Evolutionary conservation across 805 yeast species (phyloP).

Genomic region (Barnettozyma botsteinii): DNA sequence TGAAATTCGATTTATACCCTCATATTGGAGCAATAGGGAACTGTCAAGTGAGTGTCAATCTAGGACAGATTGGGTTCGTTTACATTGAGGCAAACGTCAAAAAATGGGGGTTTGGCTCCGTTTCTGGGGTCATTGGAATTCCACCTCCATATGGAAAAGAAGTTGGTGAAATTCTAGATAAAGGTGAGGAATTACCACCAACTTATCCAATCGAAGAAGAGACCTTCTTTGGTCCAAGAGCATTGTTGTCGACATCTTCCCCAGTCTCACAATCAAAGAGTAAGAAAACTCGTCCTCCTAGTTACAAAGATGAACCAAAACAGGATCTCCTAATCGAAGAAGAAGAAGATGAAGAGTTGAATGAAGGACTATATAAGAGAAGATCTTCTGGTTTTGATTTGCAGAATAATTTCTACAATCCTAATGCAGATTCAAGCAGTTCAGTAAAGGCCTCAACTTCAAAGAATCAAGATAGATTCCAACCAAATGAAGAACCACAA

Average conservation of each 20-base stretch:
- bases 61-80: conserved; percentile 76
- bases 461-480: neutral
- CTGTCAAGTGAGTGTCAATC: conserved; percentile 43
- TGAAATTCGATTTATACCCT: conserved; percentile 40
- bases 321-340: neutral
- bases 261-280: no score
- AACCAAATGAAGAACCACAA: neutral
- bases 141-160: conserved; percentile 41
- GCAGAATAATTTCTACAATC: conserved; percentile 22
- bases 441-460: neutral
- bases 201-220: conserved; percentile 57
- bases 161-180: conserved; percentile 44
- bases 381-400: conserved; percentile 30
- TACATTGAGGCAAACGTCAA: conserved; percentile 81
- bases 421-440: neutral
- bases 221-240: conserved; percentile 51
- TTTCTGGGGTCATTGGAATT: conserved; percentile 37
- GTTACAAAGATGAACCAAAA: conserved; percentile 24
- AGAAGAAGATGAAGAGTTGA: conserved; percentile 9
- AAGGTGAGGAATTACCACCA: conserved; percentile 72
- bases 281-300: conserved; percentile 19
- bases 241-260: conserved; percentile 9
- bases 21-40: conserved; percentile 35
- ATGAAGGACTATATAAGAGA: conserved; percentile 28
- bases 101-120: conserved; percentile 67